A percentile compares a stretch with the other conserved stretches of the same genome.
These are phyloP conservation scores for Pulveroboletus sp. DNA, from an alignment of 768 basidiomycete species.

Conservation along the genomic window DNA sequence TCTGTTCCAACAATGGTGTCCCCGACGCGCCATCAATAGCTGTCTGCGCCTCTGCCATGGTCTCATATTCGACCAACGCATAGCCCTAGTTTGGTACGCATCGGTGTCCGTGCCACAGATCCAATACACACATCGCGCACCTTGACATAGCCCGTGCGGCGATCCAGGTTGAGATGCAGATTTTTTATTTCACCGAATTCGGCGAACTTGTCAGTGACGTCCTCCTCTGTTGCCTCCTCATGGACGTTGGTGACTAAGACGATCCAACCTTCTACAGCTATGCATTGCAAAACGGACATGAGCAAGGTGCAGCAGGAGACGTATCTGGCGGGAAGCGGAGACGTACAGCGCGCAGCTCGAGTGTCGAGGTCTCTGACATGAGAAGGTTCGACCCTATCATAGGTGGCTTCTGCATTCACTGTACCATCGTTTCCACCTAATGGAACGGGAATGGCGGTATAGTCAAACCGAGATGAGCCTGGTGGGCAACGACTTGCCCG, in stretches of 20 bases:
- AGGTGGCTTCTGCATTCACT: slow-evolving; percentile 60
- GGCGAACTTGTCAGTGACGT: slow-evolving; percentile 91
- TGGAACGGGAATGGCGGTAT: slow-evolving; percentile 2
- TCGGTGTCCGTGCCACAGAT: neutral
- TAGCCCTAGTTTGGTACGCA: slow-evolving; percentile 63
- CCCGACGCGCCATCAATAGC: slow-evolving; percentile 91
- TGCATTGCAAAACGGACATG: slow-evolving; percentile 11
- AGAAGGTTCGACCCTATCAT: slow-evolving; percentile 73
- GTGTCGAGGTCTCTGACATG: slow-evolving; percentile 65
- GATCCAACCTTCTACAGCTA: slow-evolving; percentile 99
- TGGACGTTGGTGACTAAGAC: slow-evolving; percentile 95
- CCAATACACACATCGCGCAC: slow-evolving; percentile 37
- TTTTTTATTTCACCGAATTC: slow-evolving; percentile 99
- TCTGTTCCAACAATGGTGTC: slow-evolving; percentile 79
- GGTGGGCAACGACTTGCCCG: slow-evolving; percentile 42
- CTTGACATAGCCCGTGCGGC: slow-evolving; percentile 98
- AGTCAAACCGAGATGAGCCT: slow-evolving; percentile 3
- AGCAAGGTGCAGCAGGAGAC: neutral
- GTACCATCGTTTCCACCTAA: slow-evolving; percentile 62
- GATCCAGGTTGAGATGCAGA: slow-evolving; percentile 92
- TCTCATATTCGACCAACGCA: slow-evolving; percentile 96
- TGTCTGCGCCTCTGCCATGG: slow-evolving; percentile 87
- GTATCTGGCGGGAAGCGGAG: slow-evolving; percentile 2
- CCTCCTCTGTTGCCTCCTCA: slow-evolving; percentile 97
- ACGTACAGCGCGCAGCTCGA: slow-evolving; percentile 81